phyloP scores from a whole-genome alignment of 108 stramenopile species.

The Cylindrotheca closterium region DNA sequence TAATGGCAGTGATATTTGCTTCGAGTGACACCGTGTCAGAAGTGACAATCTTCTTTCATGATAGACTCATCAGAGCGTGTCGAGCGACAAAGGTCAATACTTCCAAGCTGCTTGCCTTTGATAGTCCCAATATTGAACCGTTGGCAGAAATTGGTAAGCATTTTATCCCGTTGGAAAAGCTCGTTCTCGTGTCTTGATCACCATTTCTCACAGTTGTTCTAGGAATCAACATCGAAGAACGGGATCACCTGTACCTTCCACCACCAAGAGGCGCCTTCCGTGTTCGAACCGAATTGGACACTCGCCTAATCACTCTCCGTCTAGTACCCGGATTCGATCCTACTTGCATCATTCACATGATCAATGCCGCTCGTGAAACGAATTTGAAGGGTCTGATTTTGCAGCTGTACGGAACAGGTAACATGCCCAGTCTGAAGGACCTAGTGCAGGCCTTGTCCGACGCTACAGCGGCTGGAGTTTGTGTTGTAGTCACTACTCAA shows the following conservation, averaged over 20 bases:
- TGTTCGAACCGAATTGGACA: constrained; percentile 88
- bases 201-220: no score
- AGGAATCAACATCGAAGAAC: constrained; percentile 74
- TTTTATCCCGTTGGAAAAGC: no score
- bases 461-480: constrained; percentile 67
- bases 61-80: constrained; percentile 86
- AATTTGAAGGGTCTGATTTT: constrained; percentile 78
- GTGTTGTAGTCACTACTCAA: constrained; percentile 93
- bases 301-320: constrained; percentile 80
- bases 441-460: constrained; percentile 68
- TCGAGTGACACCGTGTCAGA: constrained; percentile 75
- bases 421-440: constrained; percentile 81
- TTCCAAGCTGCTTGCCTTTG: constrained; percentile 85
- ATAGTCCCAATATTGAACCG: constrained; percentile 92
- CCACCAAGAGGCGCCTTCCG: constrained; percentile 78
- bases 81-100: constrained; percentile 89
- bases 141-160: constrained; percentile 92
- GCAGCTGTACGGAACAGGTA: constrained; percentile 96
- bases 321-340: constrained; percentile 96
- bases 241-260: constrained; percentile 68
- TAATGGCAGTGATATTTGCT: constrained; percentile 94
- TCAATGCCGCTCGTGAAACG: constrained; percentile 43
- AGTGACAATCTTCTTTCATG: constrained; percentile 94
- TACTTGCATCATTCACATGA: constrained; percentile 55
- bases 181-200: no score